Percentiles rank a stretch among this genome's conserved stretches.
These are phyloP conservation scores for Isatis tinctoria DNA, from an alignment of 345 rosid genomes.

Conservation along the genomic window DNA sequence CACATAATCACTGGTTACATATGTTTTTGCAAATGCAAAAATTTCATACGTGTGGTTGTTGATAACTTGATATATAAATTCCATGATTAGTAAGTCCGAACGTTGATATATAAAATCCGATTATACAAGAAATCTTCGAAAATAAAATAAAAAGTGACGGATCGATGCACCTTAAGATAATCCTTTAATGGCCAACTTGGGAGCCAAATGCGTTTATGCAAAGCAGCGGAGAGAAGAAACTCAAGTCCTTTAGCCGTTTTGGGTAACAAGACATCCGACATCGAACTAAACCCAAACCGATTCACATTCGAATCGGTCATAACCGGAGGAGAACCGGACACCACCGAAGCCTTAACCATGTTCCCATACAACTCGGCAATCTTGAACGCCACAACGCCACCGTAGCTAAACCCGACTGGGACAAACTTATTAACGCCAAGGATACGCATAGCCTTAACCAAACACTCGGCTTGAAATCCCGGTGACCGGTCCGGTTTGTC, in stretches of 20 bases:
- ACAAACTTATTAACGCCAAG: not conserved
- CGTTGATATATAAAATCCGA: constrained; percentile 13
- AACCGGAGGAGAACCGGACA: constrained; percentile 64
- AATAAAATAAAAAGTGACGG: not conserved
- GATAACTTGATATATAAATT: not conserved
- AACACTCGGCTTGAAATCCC: not conserved
- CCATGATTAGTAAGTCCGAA: not conserved
- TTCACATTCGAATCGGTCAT: constrained; percentile 51
- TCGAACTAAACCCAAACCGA: constrained; percentile 61
- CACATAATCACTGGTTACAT: not conserved
- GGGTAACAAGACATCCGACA: constrained; percentile 69
- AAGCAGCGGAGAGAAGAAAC: constrained; percentile 59
- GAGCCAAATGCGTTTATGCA: constrained; percentile 74
- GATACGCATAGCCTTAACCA: not conserved
- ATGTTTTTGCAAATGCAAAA: not conserved
- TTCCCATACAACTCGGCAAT: constrained; percentile 32
- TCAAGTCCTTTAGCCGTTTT: constrained; percentile 56
- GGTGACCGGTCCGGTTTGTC: not conserved
- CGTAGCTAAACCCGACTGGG: not conserved
- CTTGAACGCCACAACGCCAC: not conserved
- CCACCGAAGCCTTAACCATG: constrained; percentile 56
- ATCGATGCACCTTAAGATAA: constrained; percentile 66
- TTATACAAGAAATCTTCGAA: not conserved
- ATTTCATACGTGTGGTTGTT: not conserved
- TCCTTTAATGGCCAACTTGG: constrained; percentile 63